Evolutionary conservation across 768 basidiomycete genomes (phyloP).

Genomic region (Lactarius pseudohatsudake): DNA sequence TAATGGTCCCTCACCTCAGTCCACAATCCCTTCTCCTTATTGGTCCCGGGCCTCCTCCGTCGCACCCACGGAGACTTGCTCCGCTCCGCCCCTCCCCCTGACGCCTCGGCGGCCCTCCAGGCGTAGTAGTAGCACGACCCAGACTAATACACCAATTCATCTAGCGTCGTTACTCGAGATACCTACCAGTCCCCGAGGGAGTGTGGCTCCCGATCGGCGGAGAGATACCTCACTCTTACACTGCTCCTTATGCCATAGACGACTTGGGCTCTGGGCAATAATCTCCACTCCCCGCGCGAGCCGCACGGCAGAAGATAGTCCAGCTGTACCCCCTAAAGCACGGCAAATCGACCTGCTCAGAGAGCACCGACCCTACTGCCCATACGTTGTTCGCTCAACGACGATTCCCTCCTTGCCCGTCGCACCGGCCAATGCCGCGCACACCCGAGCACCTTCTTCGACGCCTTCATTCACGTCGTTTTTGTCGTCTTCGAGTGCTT

Average conservation of each 20-base stretch:
- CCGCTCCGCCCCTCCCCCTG: conserved; percentile 33
- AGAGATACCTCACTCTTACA: conserved; percentile 28
- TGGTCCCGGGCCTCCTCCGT: conserved; percentile 32
- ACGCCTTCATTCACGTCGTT: conserved; percentile 34
- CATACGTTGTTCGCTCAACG: conserved; percentile 76
- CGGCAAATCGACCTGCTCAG: conserved; percentile 71
- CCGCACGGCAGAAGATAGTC: conserved; percentile 15
- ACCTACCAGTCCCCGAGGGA: conserved; percentile 22
- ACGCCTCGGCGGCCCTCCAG: conserved; percentile 25
- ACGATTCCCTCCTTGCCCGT: conserved; percentile 55
- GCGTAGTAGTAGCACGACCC: conserved; percentile 11
- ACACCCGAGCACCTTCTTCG: conserved; percentile 20
- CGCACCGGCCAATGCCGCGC: conserved; percentile 18
- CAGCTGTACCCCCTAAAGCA: conserved; percentile 31
- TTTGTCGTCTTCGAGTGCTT: conserved; percentile 32
- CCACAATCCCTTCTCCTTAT: conserved; percentile 26
- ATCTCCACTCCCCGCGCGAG: conserved; percentile 22
- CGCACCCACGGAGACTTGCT: conserved; percentile 29
- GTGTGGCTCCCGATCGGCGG: conserved; percentile 31
- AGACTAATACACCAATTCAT: conserved; percentile 25
- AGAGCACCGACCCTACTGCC: conserved; percentile 84
- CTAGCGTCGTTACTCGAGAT: conserved; percentile 16
- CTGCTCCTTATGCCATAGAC: conserved; percentile 27
- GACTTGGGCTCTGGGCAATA: conserved; percentile 28
- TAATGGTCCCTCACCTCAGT: conserved; percentile 13